Percentiles rank a stretch among this genome's conserved stretches.
Evolutionary conservation across 1,139 yeast species (phyloP).

Genomic region (Blastobotrys persicus): DNA sequence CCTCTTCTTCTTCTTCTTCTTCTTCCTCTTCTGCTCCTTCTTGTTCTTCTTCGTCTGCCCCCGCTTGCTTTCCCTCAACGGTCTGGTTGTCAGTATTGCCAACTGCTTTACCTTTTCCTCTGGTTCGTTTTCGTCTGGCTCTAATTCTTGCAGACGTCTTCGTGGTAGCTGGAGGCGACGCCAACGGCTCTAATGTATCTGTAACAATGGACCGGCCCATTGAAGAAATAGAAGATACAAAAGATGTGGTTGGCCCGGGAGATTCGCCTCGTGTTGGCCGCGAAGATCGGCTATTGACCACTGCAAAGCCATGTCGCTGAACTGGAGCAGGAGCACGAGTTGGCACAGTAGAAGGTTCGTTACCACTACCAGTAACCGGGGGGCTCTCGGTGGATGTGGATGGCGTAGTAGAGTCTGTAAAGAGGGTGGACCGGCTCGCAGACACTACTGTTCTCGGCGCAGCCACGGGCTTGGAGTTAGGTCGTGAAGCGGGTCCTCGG

Average conservation of each 20-base stretch:
- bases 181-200: background rate
- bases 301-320: background rate
- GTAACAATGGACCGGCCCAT: background rate
- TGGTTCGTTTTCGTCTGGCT: constrained; percentile 13
- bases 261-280: background rate
- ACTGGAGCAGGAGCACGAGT: too few species aligned
- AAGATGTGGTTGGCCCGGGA: background rate
- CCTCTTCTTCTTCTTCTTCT: background rate
- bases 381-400: background rate
- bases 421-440: background rate
- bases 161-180: background rate
- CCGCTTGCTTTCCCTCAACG: constrained; percentile 8
- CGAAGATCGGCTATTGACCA: background rate
- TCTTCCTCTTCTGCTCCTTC: constrained; percentile 2
- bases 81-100: constrained; percentile 4
- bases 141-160: background rate
- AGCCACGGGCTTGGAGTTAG: background rate
- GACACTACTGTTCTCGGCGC: background rate
- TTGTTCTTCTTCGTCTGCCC: background rate
- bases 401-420: background rate
- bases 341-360: too few species aligned
- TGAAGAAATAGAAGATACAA: background rate
- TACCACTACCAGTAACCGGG: too few species aligned
- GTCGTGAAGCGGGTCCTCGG: background rate
- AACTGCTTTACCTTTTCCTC: constrained; percentile 2